These are phyloP conservation scores for Limnomonas spitsbergensis DNA, from an alignment of 139 green algal species.

Conservation along the genomic window DNA sequence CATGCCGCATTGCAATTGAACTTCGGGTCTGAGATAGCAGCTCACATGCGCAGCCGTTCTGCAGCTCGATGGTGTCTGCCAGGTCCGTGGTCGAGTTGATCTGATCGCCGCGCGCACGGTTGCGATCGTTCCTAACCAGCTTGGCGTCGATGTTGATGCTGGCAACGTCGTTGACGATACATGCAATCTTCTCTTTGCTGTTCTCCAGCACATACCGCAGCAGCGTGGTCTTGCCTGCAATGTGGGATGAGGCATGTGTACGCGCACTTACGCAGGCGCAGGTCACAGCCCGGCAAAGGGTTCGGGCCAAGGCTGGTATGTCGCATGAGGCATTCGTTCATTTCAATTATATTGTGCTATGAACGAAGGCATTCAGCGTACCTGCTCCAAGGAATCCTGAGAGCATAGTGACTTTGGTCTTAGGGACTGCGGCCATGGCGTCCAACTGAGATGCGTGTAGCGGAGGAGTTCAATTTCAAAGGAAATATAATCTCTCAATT, in stretches of 20 bases:
- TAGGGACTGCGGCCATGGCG: background rate
- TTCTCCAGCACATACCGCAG: conserved; percentile 83
- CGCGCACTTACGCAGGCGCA: background rate
- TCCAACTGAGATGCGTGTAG: no score
- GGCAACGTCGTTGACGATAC: conserved; percentile 93
- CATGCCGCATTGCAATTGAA: no score
- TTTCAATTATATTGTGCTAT: conserved; percentile 40
- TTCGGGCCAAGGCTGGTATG: background rate
- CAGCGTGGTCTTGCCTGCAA: conserved; percentile 86
- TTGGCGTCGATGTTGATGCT: conserved; percentile 93
- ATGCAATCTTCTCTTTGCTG: conserved; percentile 79
- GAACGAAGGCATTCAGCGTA: no score
- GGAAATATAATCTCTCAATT: background rate
- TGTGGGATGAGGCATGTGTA: background rate
- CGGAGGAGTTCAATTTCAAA: background rate
- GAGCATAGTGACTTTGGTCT: conserved; percentile 35
- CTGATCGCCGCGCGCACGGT: conserved; percentile 11
- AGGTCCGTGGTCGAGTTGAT: conserved; percentile 60
- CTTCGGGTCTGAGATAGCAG: no score
- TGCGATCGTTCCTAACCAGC: conserved; percentile 72
- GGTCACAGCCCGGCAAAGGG: background rate
- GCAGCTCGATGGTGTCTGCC: conserved; percentile 89
- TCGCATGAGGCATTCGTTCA: background rate
- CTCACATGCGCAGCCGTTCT: conserved; percentile 91
- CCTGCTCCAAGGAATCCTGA: conserved; percentile 56